Evolutionary conservation across 2,329 filamentous ascomycete species (phyloP), one percentile per base, ranked within the genome.

Genomic region (Pseudogymnoascus pannorum): DNA sequence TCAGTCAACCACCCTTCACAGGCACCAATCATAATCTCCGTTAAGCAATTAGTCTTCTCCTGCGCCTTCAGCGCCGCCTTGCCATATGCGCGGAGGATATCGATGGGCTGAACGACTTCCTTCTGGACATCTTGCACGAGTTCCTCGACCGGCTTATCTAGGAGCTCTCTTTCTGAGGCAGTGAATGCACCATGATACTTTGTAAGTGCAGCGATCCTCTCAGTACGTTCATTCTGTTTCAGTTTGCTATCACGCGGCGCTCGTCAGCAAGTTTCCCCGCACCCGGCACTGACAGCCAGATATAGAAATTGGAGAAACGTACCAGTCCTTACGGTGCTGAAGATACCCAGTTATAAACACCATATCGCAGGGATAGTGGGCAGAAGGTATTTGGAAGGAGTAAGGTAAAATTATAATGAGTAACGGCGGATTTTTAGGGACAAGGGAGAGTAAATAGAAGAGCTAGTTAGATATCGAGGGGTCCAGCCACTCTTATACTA

Each of bases 51-150:
- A 2, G 92, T 96, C 75, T 88, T 88, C 64, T 87, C 81, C 35
- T 97, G 93, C 1, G 91, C 92, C 70, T 86, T 87, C 59, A 96
- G 72, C 0, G 92, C 89, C 18, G 93, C 87, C 74, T 95, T 96
- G 69, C 89, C 89, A 72, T 97, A 97, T 9, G 91, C 86, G 63
- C 80, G 85, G n/a, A 97, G 84, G 54, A 97, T 83, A 64, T 91
- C 86, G 22, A 87, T 72, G 0, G 92, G 87, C 11, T 82, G 80
- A 57, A 85, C 78, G 60, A 79, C 75, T 48, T 86, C 82, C n/a
- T 83, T 81, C 31, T 93, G 90, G 3, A 96, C 88, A 76, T 88
- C 84, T 64, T 86, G 76, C 5, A 96, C 92, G 3, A 96, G 83
- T 62, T 88, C 80, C 66, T 88, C 84, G 63, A 97, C 94, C 12